Evolutionary conservation across 148 eudicot species (phyloP), one percentile per base, ranked within the genome.

Genomic region (Pharnaceum exiguum): DNA sequence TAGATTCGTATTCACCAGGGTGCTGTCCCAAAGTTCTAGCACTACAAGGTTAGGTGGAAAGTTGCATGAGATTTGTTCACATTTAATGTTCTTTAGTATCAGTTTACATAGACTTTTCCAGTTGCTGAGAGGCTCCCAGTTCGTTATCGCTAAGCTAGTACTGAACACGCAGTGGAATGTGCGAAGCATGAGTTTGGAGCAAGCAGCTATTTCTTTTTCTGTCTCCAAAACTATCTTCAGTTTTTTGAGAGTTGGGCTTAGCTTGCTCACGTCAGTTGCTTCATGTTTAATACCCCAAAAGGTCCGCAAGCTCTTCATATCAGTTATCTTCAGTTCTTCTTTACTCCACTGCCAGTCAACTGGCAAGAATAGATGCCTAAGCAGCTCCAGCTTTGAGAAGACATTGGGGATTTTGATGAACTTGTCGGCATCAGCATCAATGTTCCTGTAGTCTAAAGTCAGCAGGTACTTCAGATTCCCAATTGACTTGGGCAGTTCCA

Each of bases 331-430:
- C 47, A 65, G 36, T 9, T 46, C 47, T 10, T 37, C 48, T 32
- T 40, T 51, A 37, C n/a, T 57, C 57, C 57, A 66, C 8, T 42
- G 28, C n/a, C 2, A 39, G 29, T 66, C 58, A 39, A 38, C 23
- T 1, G 71, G 63, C 35, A 66, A 57, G 35, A 45, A 65, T 7
- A 65, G 48, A 47, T 65, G 62, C 48, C 55, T 56, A 7, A 65
- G 57, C 15, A 15, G 64, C 25, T 15, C 51, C 31, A 66, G 58
- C 13, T 53, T 59, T 17, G 36, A 16, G 27, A 57, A 42, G 3
- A 15, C 32, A n/a, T 31, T n/a, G 3, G 63, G 57, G 18, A 66
- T 31, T 47, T 38, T 22, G 29, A 66, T 40, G 7, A n/a, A 24
- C 12, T 21, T 22, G 2, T 2, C 26, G 31, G 7, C 9, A 12